These are phyloP conservation scores for Saccharomycopsis oosterbeekiorum DNA, from an alignment of 805 yeast genomes.

Conservation along the genomic window DNA sequence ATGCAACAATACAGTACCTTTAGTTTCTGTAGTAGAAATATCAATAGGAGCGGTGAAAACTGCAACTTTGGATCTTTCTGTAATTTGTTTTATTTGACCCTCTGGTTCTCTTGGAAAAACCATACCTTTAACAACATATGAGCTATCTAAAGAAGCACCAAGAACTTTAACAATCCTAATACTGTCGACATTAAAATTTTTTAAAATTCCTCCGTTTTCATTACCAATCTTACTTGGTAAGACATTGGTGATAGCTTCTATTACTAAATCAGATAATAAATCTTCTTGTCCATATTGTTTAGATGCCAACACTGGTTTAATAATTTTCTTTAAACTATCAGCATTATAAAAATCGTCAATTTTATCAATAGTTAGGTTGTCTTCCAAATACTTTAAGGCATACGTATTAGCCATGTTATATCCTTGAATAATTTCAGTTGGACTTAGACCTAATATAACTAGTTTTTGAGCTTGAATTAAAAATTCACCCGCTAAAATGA, in stretches of 20 bases:
- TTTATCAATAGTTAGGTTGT: constrained; percentile 44
- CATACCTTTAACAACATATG: constrained; percentile 91
- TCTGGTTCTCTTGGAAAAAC: constrained; percentile 98
- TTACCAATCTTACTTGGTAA: constrained; percentile 53
- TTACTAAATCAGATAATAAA: constrained; percentile 61
- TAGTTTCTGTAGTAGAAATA: constrained; percentile 93
- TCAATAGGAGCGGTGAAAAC: constrained; percentile 92
- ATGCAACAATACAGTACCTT: constrained; percentile 92
- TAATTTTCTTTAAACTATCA: constrained; percentile 55
- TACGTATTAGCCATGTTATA: constrained; percentile 77
- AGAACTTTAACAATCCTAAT: constrained; percentile 92
- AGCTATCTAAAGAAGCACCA: constrained; percentile 72
- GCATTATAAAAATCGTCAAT: constrained; percentile 48
- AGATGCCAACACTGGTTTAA: constrained; percentile 82
- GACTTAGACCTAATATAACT: constrained; percentile 73
- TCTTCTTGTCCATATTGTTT: constrained; percentile 90
- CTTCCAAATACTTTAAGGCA: constrained; percentile 53
- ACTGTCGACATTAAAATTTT: constrained; percentile 76
- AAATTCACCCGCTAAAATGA: constrained; percentile 87
- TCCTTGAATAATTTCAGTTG: constrained; percentile 90
- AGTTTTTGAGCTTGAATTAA: constrained; percentile 80
- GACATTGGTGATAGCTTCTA: constrained; percentile 75
- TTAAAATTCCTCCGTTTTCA: constrained; percentile 19
- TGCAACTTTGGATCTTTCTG: constrained; percentile 68
- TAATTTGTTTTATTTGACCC: constrained; percentile 64